These are phyloP conservation scores for Starmerella stigmatis DNA, from an alignment of 805 yeast species.

Conservation along the genomic window DNA sequence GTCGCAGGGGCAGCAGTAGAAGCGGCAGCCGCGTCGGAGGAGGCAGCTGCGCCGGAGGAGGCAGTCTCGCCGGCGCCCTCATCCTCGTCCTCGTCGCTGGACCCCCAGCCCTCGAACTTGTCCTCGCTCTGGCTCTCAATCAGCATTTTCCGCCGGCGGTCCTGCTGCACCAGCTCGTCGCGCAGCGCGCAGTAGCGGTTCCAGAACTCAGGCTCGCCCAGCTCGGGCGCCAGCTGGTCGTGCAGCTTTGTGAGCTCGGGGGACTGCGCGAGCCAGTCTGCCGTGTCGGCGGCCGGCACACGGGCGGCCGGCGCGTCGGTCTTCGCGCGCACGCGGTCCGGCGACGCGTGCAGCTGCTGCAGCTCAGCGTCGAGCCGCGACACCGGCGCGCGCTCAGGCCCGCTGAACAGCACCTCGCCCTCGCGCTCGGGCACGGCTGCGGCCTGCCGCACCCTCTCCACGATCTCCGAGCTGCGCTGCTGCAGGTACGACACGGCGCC, in stretches of 20 bases:
- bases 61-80: too few species aligned
- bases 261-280: slow-evolving; percentile 37
- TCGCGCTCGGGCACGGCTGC: slow-evolving; percentile 20
- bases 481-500: slow-evolving; percentile 51
- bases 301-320: slow-evolving; percentile 23
- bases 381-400: slow-evolving; percentile 32
- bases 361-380: slow-evolving; percentile 57
- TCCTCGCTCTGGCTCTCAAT: slow-evolving; percentile 35
- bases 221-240: slow-evolving; percentile 57
- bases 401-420: slow-evolving; percentile 36
- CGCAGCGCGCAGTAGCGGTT: slow-evolving; percentile 50
- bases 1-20: not conserved
- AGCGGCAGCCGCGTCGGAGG: too few species aligned
- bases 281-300: slow-evolving; percentile 42
- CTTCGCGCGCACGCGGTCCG: slow-evolving; percentile 36
- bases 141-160: slow-evolving; percentile 54
- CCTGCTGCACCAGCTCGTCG: slow-evolving; percentile 47
- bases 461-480: slow-evolving; percentile 42
- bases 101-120: slow-evolving; percentile 38
- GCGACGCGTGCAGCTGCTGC: slow-evolving; percentile 43
- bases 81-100: slow-evolving; percentile 17
- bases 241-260: slow-evolving; percentile 45
- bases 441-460: slow-evolving; percentile 37
- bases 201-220: slow-evolving; percentile 64
- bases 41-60: too few species aligned